Percentiles rank a stretch among this genome's conserved stretches.
Evolutionary conservation across 768 basidiomycete species (phyloP).

Genomic region (Trametes coccinea): DNA sequence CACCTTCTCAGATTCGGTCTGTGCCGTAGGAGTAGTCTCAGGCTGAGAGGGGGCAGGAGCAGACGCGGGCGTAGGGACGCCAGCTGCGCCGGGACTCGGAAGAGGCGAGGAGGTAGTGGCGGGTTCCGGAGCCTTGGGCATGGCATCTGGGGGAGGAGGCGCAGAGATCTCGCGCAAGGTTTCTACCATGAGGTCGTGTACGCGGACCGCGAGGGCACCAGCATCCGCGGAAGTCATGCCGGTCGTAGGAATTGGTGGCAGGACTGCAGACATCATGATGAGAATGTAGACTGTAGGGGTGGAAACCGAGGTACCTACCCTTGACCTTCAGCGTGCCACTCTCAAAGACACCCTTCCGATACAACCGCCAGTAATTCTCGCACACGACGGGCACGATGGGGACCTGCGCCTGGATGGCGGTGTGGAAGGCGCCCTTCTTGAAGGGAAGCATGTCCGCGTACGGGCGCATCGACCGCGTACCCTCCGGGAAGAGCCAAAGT

Average conservation of each 20-base stretch:
- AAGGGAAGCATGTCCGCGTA: slow-evolving; percentile 75
- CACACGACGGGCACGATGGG: slow-evolving; percentile 91
- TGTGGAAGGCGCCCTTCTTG: slow-evolving; percentile 98
- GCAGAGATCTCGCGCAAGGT: slow-evolving; percentile 77
- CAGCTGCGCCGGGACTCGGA: not conserved
- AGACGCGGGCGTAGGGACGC: not conserved
- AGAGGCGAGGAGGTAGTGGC: not conserved
- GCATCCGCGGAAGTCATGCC: slow-evolving; percentile 75
- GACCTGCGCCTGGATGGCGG: slow-evolving; percentile 87
- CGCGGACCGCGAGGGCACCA: slow-evolving; percentile 58
- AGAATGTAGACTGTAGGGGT: not conserved
- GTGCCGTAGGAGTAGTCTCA: not conserved
- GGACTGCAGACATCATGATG: slow-evolving; percentile 51
- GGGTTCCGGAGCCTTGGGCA: slow-evolving; percentile 9
- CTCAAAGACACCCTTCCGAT: slow-evolving; percentile 75
- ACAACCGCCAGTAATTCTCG: slow-evolving; percentile 92
- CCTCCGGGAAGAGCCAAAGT: slow-evolving; percentile 96
- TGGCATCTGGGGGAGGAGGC: slow-evolving; percentile 38
- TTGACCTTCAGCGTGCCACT: slow-evolving; percentile 76
- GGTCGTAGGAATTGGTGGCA: slow-evolving; percentile 83
- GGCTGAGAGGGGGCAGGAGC: slow-evolving; percentile 10
- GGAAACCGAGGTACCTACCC: slow-evolving; percentile 49
- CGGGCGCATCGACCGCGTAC: slow-evolving; percentile 77
- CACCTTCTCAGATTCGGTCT: not conserved
- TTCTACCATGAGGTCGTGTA: slow-evolving; percentile 78